A percentile compares a stretch with the other conserved stretches of the same genome.
Evolutionary conservation across 257 asterid species (phyloP).

Genomic region (Striga asiatica): DNA sequence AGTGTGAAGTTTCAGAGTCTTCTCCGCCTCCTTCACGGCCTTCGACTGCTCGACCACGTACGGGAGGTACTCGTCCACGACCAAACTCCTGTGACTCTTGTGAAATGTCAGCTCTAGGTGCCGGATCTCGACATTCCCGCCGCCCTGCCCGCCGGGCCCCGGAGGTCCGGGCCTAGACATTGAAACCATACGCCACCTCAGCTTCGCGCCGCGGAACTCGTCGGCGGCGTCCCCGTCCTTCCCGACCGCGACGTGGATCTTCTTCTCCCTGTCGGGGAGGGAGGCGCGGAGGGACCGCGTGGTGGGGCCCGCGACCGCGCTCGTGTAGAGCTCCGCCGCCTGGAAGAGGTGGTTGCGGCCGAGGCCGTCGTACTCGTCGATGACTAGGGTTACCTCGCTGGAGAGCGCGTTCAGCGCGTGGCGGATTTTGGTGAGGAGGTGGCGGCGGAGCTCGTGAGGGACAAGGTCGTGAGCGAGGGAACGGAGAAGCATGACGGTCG

Average conservation of each 20-base stretch:
- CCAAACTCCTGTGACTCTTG: slow-evolving; percentile 18
- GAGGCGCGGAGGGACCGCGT: slow-evolving; percentile 20
- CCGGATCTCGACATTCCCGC: slow-evolving; percentile 13
- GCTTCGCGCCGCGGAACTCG: slow-evolving; percentile 15
- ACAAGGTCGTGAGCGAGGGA: slow-evolving; percentile 25
- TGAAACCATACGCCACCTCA: slow-evolving; percentile 32
- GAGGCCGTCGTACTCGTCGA: slow-evolving; percentile 43
- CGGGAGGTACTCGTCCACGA: slow-evolving; percentile 36
- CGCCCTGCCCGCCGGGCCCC: slow-evolving; percentile 5
- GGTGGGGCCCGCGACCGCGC: slow-evolving; percentile 19
- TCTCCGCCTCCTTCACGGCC: slow-evolving; percentile 15
- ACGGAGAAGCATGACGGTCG: slow-evolving; percentile 26
- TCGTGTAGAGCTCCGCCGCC: slow-evolving; percentile 33
- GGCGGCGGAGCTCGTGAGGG: slow-evolving; percentile 27
- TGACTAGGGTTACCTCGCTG: slow-evolving; percentile 25
- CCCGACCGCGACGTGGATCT: slow-evolving; percentile 23
- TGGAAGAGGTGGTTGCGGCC: slow-evolving; percentile 27
- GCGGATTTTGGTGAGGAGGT: slow-evolving; percentile 2
- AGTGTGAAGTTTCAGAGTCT: slow-evolving; percentile 25
- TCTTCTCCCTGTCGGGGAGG: slow-evolving; percentile 30
- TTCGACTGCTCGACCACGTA: slow-evolving; percentile 33
- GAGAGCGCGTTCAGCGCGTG: slow-evolving; percentile 15
- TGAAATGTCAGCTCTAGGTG: slow-evolving; percentile 26
- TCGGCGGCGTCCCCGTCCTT: slow-evolving; percentile 25
- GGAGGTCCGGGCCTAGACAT: neutral